phyloP scores from a whole-genome alignment of 2,329 filamentous ascomycete genomes.

The Fusarium sublunatum region DNA sequence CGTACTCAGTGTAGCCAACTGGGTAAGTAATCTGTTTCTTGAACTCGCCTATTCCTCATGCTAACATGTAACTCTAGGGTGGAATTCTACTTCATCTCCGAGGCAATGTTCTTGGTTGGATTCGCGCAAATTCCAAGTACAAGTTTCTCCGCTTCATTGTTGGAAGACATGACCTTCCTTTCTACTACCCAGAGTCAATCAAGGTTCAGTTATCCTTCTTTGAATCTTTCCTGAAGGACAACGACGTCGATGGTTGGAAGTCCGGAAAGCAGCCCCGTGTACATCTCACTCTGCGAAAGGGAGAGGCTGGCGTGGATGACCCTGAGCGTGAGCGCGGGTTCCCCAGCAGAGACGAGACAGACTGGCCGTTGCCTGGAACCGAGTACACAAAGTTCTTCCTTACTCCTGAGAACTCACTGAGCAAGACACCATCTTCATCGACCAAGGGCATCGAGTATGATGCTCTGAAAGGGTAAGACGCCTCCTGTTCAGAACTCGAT shows the following conservation, averaged over 20 bases:
- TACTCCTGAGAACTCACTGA: conserved; percentile 56
- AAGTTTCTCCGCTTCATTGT: conserved; percentile 78
- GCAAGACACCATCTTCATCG: conserved; percentile 4
- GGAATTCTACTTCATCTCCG: conserved; percentile 74
- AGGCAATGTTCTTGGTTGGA: conserved; percentile 75
- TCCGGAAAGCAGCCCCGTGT: conserved; percentile 69
- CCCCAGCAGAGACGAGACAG: conserved; percentile 64
- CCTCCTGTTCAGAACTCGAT: conserved; percentile 68
- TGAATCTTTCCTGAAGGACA: conserved; percentile 75
- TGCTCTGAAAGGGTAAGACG: not conserved
- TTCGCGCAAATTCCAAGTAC: conserved; percentile 70
- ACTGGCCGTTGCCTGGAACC: conserved; percentile 76
- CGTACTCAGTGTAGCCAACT: conserved; percentile 74
- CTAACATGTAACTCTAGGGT: accelerated
- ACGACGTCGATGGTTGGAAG: conserved; percentile 72
- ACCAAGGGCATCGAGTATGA: conserved; percentile 47
- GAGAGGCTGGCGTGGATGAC: conserved; percentile 74
- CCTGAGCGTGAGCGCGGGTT: conserved; percentile 68
- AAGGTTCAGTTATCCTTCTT: conserved; percentile 75
- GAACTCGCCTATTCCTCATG: too few species aligned
- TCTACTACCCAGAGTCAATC: conserved; percentile 77
- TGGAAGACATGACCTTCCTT: conserved; percentile 76
- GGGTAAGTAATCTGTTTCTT: too few species aligned
- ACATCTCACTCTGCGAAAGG: conserved; percentile 70
- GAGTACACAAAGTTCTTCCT: conserved; percentile 72